A percentile compares a stretch with the other conserved stretches of the same genome.
Conservation (phyloP, 768 basidiomycete genomes). For the Mycena indigotica region DNA sequence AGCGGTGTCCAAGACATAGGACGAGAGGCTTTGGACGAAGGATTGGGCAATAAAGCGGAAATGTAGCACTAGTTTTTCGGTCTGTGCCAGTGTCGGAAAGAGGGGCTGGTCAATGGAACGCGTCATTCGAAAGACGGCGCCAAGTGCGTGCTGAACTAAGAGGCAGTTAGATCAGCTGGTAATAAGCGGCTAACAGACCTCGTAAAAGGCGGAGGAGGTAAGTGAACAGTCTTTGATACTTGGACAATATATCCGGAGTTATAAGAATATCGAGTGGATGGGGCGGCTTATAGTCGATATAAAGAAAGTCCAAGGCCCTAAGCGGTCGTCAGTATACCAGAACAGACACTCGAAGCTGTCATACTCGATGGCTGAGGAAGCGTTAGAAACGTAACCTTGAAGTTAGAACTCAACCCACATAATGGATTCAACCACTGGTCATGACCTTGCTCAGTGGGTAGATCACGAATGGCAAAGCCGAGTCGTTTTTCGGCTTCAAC, state of each 20-base stretch:
- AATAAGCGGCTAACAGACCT: slow-evolving; percentile 46
- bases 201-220: slow-evolving; percentile 78
- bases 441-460: slow-evolving; percentile 61
- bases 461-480: slow-evolving; percentile 82
- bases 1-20: slow-evolving; percentile 79
- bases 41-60: slow-evolving; percentile 76
- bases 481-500: slow-evolving; percentile 75
- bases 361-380: slow-evolving; percentile 49
- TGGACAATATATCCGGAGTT: slow-evolving; percentile 69
- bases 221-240: slow-evolving; percentile 83
- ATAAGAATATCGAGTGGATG: slow-evolving; percentile 75
- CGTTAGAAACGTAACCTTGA: neutral
- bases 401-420: slow-evolving; percentile 49
- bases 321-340: neutral
- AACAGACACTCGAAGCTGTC: slow-evolving; percentile 20
- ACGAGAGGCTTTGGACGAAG: slow-evolving; percentile 66
- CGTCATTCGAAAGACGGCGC: slow-evolving; percentile 67
- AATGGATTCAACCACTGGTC: slow-evolving; percentile 83
- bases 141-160: slow-evolving; percentile 68
- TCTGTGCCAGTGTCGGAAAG: slow-evolving; percentile 59
- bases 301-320: slow-evolving; percentile 87
- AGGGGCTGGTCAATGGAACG: slow-evolving; percentile 43
- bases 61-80: slow-evolving; percentile 58
- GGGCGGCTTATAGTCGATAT: slow-evolving; percentile 89
- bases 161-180: neutral